Percentiles rank a stretch among this genome's conserved stretches.
Conservation (phyloP, 2,329 filamentous ascomycete species). For the Fusarium chlamydosporum region DNA sequence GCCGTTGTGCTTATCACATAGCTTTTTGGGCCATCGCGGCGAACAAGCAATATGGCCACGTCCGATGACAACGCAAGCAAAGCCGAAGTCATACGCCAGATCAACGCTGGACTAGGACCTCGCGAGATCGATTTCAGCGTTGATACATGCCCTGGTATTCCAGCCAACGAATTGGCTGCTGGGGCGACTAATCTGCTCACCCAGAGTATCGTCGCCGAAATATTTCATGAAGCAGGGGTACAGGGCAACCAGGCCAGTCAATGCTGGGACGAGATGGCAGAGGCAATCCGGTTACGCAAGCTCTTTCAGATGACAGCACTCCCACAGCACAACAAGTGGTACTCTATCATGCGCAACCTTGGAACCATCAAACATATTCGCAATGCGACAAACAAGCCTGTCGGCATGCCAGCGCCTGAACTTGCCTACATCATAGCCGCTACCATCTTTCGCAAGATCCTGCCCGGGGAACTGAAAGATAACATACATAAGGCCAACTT, state of each 20-base stretch:
- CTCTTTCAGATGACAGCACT: fast-evolving
- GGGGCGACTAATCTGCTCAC: fast-evolving
- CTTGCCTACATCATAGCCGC: background rate
- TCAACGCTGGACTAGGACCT: background rate
- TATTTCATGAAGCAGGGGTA: fast-evolving
- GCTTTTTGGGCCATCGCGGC: too few relatives aligned
- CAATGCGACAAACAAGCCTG: fast-evolving
- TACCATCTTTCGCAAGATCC: fast-evolving
- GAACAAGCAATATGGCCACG: background rate
- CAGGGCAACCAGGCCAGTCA: fast-evolving
- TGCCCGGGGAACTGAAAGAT: fast-evolving
- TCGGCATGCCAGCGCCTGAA: fast-evolving
- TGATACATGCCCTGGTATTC: background rate
- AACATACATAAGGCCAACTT: fast-evolving
- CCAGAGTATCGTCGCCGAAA: background rate
- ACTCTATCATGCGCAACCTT: too few relatives aligned
- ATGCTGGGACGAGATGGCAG: fast-evolving
- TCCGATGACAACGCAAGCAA: background rate
- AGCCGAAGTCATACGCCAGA: background rate
- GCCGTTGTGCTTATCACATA: too few relatives aligned
- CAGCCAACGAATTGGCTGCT: fast-evolving
- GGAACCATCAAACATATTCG: too few relatives aligned
- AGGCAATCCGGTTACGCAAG: fast-evolving
- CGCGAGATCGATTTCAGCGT: background rate
- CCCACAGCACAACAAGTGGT: too few relatives aligned